phyloP scores from a whole-genome alignment of 2,329 filamentous ascomycete genomes.

The Pseudogymnoascus sp. region DNA sequence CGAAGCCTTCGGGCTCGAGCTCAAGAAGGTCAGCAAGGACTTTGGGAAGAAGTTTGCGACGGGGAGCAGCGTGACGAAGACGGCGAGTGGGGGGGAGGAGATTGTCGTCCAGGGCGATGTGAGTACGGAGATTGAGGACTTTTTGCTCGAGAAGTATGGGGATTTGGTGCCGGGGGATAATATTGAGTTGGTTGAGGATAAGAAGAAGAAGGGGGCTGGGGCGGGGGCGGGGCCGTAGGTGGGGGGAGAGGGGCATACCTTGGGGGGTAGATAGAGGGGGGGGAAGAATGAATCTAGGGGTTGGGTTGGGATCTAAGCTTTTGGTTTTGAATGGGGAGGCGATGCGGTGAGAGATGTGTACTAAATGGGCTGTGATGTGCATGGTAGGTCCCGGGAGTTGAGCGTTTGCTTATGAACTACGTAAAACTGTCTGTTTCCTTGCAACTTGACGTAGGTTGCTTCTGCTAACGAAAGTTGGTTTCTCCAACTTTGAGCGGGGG shows the following conservation, averaged over 20 bases:
- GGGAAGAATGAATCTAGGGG: conserved; percentile 6
- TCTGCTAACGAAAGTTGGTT: too few relatives aligned
- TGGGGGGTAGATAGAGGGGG: neutral
- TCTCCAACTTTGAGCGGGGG: too few relatives aligned
- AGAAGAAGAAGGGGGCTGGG: conserved; percentile 71
- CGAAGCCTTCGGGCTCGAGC: conserved; percentile 80
- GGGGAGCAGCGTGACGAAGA: conserved; percentile 84
- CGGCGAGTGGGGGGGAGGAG: conserved; percentile 78
- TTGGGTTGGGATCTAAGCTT: conserved; percentile 1
- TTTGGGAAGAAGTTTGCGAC: conserved; percentile 98
- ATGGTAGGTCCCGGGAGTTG: neutral
- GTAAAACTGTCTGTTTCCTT: too few relatives aligned
- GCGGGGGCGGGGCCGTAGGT: conserved; percentile 14
- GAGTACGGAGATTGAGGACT: conserved; percentile 89
- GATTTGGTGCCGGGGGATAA: conserved; percentile 82
- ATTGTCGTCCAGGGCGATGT: conserved; percentile 97
- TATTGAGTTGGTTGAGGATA: conserved; percentile 89
- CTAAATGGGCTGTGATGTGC: neutral
- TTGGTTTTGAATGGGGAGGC: neutral
- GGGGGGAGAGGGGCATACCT: conserved; percentile 2
- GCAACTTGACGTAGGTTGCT: too few relatives aligned
- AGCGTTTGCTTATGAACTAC: neutral
- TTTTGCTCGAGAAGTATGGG: conserved; percentile 79
- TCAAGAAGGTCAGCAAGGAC: conserved; percentile 95
- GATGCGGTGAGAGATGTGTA: neutral